A percentile compares a stretch with the other conserved stretches of the same genome.
Conservation (phyloP, 2,329 filamentous ascomycete species). For the Epichloe brachyelytri region DNA sequence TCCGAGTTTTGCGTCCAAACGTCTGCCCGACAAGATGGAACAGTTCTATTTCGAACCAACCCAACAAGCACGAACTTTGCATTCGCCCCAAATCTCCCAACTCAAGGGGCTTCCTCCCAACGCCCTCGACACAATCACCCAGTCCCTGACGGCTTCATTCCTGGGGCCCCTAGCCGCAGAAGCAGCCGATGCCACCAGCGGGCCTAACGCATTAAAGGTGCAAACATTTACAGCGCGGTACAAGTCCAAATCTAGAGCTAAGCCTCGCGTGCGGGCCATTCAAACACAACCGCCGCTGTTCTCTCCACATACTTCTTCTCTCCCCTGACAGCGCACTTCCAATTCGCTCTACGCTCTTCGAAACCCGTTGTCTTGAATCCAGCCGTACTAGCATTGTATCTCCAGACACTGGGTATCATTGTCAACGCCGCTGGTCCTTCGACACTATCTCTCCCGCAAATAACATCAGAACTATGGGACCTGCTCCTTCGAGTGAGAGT, state of each 20-base stretch:
- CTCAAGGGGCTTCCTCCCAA: slow-evolving; percentile 42
- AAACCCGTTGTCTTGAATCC: slow-evolving; percentile 57
- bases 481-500: slow-evolving; percentile 61
- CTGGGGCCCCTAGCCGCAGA: slow-evolving; percentile 70
- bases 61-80: slow-evolving; percentile 10
- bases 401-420: slow-evolving; percentile 76
- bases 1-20: slow-evolving; percentile 65
- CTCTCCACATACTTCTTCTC: slow-evolving; percentile 73
- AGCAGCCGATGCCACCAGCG: slow-evolving; percentile 66
- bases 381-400: slow-evolving; percentile 61
- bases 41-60: slow-evolving; percentile 44
- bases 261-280: slow-evolving; percentile 39
- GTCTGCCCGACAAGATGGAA: slow-evolving; percentile 61
- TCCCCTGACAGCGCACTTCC: slow-evolving; percentile 71
- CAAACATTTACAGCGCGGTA: slow-evolving; percentile 65
- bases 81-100: slow-evolving; percentile 12
- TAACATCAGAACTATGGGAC: slow-evolving; percentile 76
- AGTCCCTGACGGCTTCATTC: slow-evolving; percentile 55
- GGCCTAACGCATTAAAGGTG: slow-evolving; percentile 76
- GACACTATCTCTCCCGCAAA: slow-evolving; percentile 59
- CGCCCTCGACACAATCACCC: slow-evolving; percentile 55
- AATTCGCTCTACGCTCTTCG: slow-evolving; percentile 41
- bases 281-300: slow-evolving; percentile 67
- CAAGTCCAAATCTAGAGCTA: slow-evolving; percentile 21
- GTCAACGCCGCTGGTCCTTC: slow-evolving; percentile 74